Evolutionary conservation across 805 yeast genomes (phyloP).

Genomic region (Metschnikowia continentalis): DNA sequence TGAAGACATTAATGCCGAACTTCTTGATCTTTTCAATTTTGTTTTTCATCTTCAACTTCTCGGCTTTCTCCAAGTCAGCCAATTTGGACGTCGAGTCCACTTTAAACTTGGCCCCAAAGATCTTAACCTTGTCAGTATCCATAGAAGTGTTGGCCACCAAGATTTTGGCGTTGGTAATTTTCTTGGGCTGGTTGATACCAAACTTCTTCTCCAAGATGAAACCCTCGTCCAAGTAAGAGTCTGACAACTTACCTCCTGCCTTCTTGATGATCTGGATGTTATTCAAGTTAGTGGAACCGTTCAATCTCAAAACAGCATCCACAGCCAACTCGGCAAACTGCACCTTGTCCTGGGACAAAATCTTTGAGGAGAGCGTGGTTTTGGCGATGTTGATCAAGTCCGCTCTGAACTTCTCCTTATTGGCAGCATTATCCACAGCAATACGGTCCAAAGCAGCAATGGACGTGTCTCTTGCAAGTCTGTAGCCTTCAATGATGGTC

Average conservation of each 20-base stretch:
- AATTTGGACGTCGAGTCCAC: conserved; percentile 92
- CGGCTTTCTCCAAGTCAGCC: conserved; percentile 92
- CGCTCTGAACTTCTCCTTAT: conserved; percentile 57
- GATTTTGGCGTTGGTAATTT: conserved; percentile 75
- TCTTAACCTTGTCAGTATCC: conserved; percentile 96
- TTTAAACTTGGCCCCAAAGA: conserved; percentile 96
- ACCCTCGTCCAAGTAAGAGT: conserved; percentile 94
- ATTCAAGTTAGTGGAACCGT: conserved; percentile 83
- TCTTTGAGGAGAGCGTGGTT: conserved; percentile 90
- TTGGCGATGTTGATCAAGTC: conserved; percentile 86
- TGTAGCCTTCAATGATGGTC: conserved; percentile 91
- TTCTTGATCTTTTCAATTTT: conserved; percentile 87
- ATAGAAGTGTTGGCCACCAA: conserved; percentile 91
- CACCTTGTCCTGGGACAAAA: conserved; percentile 90
- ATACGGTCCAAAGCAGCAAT: conserved; percentile 68
- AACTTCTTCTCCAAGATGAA: conserved; percentile 87
- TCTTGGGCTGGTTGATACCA: conserved; percentile 92
- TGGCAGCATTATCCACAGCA: conserved; percentile 68
- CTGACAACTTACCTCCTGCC: conserved; percentile 86
- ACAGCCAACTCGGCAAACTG: conserved; percentile 88
- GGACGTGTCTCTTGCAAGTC: conserved; percentile 87
- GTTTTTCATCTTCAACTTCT: conserved; percentile 84
- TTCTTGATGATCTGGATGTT: conserved; percentile 92
- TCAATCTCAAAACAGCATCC: conserved; percentile 84
- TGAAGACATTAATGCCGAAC: conserved; percentile 84